Evolutionary conservation across 129 eudicot species (phyloP).

Genomic region (Centrapalus pauciflorus): DNA sequence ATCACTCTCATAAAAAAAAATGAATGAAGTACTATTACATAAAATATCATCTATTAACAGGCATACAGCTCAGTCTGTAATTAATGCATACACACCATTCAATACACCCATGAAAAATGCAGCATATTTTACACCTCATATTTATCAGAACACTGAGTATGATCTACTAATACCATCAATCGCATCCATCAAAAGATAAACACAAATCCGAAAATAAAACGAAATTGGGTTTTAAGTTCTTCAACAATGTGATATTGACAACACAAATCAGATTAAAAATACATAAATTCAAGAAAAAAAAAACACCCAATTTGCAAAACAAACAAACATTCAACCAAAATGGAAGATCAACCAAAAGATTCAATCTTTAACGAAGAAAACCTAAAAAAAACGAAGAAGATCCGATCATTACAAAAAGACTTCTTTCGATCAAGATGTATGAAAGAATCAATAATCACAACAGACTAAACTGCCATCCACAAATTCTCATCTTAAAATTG

Average conservation of each 20-base stretch:
- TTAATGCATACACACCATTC: constrained; percentile 6
- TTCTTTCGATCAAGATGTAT: constrained; percentile 5
- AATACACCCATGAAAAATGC: constrained; percentile 8
- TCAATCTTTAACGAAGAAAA: constrained; percentile 11
- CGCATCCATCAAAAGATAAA: constrained; percentile 1
- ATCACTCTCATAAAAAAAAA: constrained; percentile 13
- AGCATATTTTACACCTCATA: too few relatives aligned
- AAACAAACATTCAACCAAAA: constrained; percentile 1
- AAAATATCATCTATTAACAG: not conserved
- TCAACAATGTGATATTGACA: constrained; percentile 5
- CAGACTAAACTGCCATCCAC: not conserved
- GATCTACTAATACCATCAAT: constrained; percentile 17
- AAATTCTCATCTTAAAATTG: not conserved
- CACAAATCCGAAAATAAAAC: constrained; percentile 1
- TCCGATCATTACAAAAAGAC: not conserved
- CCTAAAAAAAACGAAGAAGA: not conserved
- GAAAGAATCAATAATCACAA: not conserved
- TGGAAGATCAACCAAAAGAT: constrained; percentile 12
- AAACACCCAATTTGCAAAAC: constrained; percentile 1
- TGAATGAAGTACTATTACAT: not conserved
- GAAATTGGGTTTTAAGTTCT: not conserved
- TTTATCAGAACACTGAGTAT: constrained; percentile 16
- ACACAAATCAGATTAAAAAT: constrained; percentile 3
- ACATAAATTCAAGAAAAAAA: constrained; percentile 10
- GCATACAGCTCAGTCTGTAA: not conserved